Conservation (phyloP, 2,329 filamentous ascomycete species). For the Xylariaceae sp. region DNA sequence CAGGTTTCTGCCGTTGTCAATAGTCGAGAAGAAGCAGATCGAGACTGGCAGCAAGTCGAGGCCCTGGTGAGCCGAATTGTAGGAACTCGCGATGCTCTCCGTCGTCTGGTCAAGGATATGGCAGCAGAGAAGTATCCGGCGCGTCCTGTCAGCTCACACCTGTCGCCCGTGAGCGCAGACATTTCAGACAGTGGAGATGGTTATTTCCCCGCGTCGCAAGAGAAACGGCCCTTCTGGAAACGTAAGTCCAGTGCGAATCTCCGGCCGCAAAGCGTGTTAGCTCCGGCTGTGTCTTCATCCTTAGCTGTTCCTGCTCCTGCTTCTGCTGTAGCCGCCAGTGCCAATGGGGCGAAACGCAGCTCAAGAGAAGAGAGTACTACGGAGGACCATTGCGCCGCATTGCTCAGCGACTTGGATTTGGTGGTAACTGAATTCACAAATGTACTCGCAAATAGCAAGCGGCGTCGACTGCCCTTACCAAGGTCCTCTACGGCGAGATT, state of each 20-base stretch:
- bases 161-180: constrained; percentile 39
- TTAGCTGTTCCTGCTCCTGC: constrained; percentile 41
- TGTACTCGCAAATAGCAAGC: constrained; percentile 74
- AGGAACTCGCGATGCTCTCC: constrained; percentile 82
- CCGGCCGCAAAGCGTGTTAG: constrained; percentile 37
- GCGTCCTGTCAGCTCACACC: constrained; percentile 34
- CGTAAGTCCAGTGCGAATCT: constrained; percentile 66
- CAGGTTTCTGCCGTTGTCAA: constrained; percentile 29
- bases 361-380: constrained; percentile 59
- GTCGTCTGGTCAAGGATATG: constrained; percentile 81
- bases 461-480: constrained; percentile 60
- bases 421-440: constrained; percentile 79
- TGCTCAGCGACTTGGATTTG: constrained; percentile 80
- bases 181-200: constrained; percentile 49
- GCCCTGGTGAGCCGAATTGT: constrained; percentile 79
- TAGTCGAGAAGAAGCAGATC: constrained; percentile 36
- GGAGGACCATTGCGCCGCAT: constrained; percentile 75
- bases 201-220: constrained; percentile 47
- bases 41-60: constrained; percentile 85
- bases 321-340: constrained; percentile 30
- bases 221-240: constrained; percentile 85
- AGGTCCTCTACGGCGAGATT: constrained; percentile 47
- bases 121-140: constrained; percentile 55
- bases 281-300: constrained; percentile 36
- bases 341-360: constrained; percentile 34